Base-by-base conservation (phyloP, 139 green algal species). In the Coelastrella sp. region DNA sequence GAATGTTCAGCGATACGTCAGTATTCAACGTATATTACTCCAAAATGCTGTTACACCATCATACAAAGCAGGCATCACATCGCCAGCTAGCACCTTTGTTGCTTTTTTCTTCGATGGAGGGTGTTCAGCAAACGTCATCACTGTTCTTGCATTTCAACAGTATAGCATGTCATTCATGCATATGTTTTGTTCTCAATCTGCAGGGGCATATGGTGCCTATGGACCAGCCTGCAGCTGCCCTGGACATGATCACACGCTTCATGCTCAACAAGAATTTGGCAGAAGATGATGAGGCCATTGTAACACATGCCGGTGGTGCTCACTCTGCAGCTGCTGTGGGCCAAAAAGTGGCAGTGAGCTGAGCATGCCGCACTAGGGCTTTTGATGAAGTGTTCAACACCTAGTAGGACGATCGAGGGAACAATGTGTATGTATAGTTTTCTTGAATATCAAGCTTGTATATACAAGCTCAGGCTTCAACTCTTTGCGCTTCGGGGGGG, bases 191-290 rank as follows among this genome's bases (percentile, higher is more conserved):
- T 73, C 24, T 11, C 66, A 5, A 22, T 17, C 63, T 78, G 68
- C 72, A 88, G 66, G 91, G 91, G 7, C 91, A 95, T 87, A 96
- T 96, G 94, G 95, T 98, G 10, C 96, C 96, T 27, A 98, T 98
- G 96, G 96, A 98, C 87, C 93, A 98, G 90, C 91, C 93, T 12
- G 82, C 85, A 25, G 82, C 93, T 66, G 92, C 92, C 0, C 92
- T 97, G 85, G 89, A 93, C 79, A 96, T 98, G 94, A 95, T 98
- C 85, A 95, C 82, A 0, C 87, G 87, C 35, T 98, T 97, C 92
- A 97, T 93, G 1, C 89, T 89, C 57, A 74, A 83, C 80, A 79
- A 94, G 83, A 24, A 84, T 25, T 74, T 94, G 20, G 87, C 78
- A 14, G 78, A 81, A n/a, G n/a, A 49, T 24, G 74, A 76, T 72